Evolutionary conservation across 371 early-diverging fungal species (phyloP).

Genomic region (Blastocladiella emersonii): DNA sequence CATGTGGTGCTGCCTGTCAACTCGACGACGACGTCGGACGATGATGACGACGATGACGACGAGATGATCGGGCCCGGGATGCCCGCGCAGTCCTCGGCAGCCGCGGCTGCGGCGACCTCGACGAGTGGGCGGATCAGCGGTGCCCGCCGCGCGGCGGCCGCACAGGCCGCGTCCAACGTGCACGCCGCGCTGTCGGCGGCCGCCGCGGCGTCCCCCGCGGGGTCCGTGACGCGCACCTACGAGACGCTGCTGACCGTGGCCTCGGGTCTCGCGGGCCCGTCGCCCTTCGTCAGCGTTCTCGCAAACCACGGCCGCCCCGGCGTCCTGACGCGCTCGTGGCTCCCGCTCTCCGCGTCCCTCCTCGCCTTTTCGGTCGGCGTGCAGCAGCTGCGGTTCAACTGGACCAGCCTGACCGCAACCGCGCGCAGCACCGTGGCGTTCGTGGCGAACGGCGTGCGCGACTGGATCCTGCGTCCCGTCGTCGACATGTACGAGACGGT

Average conservation of each 20-base stretch:
- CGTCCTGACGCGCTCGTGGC: conserved; percentile 40
- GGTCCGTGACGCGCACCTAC: not conserved
- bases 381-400: conserved; percentile 5
- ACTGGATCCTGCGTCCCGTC: conserved; percentile 73
- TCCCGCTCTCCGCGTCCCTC: conserved; percentile 20
- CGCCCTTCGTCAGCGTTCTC: not conserved
- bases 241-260: not conserved
- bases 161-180: not conserved
- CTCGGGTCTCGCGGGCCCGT: not conserved
- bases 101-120: not conserved
- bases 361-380: conserved; percentile 3
- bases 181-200: not conserved
- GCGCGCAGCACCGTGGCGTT: conserved; percentile 26
- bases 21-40: no score
- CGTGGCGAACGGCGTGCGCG: conserved; percentile 33
- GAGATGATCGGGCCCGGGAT: no score
- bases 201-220: not conserved
- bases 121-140: no score
- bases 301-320: conserved; percentile 29
- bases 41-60: not conserved
- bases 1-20: no score
- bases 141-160: no score
- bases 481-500: conserved; percentile 67
- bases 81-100: no score
- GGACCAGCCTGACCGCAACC: conserved; percentile 8